Evolutionary conservation across 2,329 filamentous ascomycete species (phyloP), one percentile per base, ranked within the genome.

Genomic region (Colletotrichum sp.): DNA sequence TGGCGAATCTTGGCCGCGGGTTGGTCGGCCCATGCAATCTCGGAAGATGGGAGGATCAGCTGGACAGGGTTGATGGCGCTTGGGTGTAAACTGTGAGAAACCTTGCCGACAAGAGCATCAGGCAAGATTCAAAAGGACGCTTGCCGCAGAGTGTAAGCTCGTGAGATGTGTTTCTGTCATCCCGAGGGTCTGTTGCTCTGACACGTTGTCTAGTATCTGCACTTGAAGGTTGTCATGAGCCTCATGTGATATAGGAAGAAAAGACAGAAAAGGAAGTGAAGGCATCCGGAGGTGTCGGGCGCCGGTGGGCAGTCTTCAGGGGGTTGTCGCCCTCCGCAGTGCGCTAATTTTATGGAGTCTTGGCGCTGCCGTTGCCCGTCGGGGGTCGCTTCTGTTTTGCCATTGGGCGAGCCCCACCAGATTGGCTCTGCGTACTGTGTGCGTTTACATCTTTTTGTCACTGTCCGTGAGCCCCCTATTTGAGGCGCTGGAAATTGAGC

Each of bases 301-400:
- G n/a, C 44, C n/a, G 44, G 44, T 49, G 39, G 39, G 19, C 39
- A 49, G 55, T 19, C 15, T 61, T 61, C 27, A 30, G 29, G 29
- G 32, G 32, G 2, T 5, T 2, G 11, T 15, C 39, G 11, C 59
- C 67, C 67, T 69, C 67, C 55, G 55, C 55, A 69, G 52, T 49
- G 69, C 69, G 44, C 69, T 68, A 68, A 75, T 75, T 72, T 68
- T 36, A 67, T 72, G 72, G 72, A 64, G 70, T 75, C 72, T 72
- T 72, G 72, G 72, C 72, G 63, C 36, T 71, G 68, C n/a, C 34
- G 39, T 8, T 52, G 11, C 7, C 29, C 12, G 12, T 55, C 52
- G 13, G 12, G 8, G 8, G 12, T 55, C 52, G 13, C 13, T 16
- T 16, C 13, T 27, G 11, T 39, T 29, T 39, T 59, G 22, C 5